Base-by-base conservation (phyloP, 1,284 basidiomycete genomes). In the Marasmius tenuissimus region DNA sequence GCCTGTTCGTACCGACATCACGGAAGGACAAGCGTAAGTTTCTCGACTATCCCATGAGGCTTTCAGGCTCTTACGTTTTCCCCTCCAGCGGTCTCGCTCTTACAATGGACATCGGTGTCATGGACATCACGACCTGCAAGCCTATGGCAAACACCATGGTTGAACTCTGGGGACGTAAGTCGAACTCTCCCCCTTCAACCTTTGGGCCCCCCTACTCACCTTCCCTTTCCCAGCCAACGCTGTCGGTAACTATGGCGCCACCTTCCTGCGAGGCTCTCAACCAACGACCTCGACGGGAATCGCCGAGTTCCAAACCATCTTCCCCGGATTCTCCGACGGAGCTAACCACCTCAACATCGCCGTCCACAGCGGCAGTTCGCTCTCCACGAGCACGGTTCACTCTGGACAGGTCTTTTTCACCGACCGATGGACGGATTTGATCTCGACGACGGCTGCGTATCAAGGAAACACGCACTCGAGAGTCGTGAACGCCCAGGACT, bases 121-220 rank as follows among this genome's bases (percentile, higher is more conserved):
- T 87, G 66, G 83, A 88, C 68, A 78, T 82, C 11, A 75, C 81
- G 51, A 85, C 84, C 3, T 87, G 85, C 73, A 69, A 82, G 65
- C 84, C 85, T n/a, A 69, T 86, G 6, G 67, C 74, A 27, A 76
- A 81, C 69, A 81, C 79, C 39, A 78, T 86, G 64, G 83, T 86
- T 47, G 87, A 89, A 66, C 74, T 89, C 52, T 89, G 87, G 77
- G 72, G 71, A 55, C 63, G 76, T 78, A 60, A 67, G 72, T 54
- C 34, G 16, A 2, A 4, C 59, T 18, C 14, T 16, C 16, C 27
- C 45, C 1, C 18, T 33, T 39, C 14, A 20, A 18, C 39, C 18
- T n/a, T 2, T 8, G 14, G 12, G 51, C 14, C 50, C 4, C 12
- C 55, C 35, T n/a, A 38, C 34, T 18, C 42, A 40, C 16, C 33